A percentile compares a stretch with the other conserved stretches of the same genome.
Evolutionary conservation across 192 early-diverging fungal species (phyloP).

Genomic region (Fimicolochytrium jonesii): DNA sequence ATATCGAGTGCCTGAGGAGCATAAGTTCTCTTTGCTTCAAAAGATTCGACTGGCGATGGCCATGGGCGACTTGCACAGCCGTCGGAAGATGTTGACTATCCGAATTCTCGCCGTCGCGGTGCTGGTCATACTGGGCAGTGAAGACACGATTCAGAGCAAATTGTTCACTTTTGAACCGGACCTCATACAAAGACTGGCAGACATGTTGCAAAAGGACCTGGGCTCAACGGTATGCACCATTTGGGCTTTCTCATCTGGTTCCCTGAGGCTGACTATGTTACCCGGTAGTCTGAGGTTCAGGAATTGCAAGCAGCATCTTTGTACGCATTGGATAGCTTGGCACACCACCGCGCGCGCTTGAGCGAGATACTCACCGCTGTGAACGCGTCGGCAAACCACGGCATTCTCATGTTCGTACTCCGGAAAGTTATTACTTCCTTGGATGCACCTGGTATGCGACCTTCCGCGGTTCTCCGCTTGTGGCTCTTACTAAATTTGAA

Average conservation of each 20-base stretch:
- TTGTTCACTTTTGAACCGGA: constrained; percentile 88
- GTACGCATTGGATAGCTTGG: constrained; percentile 78
- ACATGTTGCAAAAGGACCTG: constrained; percentile 38
- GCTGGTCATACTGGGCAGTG: constrained; percentile 61
- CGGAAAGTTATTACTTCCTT: constrained; percentile 63
- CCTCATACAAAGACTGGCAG: constrained; percentile 72
- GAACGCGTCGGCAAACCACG: constrained; percentile 91
- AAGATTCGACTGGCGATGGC: constrained; percentile 70
- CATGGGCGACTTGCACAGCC: constrained; percentile 41
- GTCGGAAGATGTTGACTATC: constrained; percentile 62
- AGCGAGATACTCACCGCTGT: constrained; percentile 79
- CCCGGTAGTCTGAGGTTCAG: constrained; percentile 27
- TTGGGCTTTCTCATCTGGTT: too few relatives aligned
- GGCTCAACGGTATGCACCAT: too few relatives aligned
- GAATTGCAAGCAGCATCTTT: constrained; percentile 76
- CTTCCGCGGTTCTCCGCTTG: background rate
- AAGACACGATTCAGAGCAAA: constrained; percentile 59
- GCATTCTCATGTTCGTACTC: constrained; percentile 77
- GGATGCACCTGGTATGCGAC: constrained; percentile 31
- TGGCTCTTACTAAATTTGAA: background rate
- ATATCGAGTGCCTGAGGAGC: constrained; percentile 66
- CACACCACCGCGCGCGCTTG: constrained; percentile 70
- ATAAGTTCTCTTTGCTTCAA: constrained; percentile 76
- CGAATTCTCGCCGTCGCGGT: constrained; percentile 77
- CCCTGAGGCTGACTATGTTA: too few relatives aligned